Evolutionary conservation across 257 asterid genomes (phyloP).

Genomic region (Solanum boliviense): DNA sequence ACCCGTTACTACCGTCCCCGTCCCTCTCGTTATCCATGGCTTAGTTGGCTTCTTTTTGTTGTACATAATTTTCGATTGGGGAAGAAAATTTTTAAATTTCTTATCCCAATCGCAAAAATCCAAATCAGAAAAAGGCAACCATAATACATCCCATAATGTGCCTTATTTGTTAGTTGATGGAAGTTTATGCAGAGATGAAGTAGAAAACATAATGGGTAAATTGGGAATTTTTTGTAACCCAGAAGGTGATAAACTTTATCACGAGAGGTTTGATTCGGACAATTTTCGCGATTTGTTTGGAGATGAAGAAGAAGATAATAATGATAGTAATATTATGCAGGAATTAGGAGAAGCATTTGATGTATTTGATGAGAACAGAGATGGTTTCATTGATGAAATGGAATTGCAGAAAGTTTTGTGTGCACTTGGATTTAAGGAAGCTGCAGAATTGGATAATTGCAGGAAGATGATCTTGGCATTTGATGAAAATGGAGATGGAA

Average conservation of each 20-base stretch:
- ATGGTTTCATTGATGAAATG: conserved; percentile 15
- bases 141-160: background rate
- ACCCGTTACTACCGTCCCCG: background rate
- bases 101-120: background rate
- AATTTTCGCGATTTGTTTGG: conserved; percentile 2
- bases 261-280: background rate
- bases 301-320: background rate
- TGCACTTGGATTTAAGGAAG: conserved; percentile 10
- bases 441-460: conserved; percentile 9
- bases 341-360: conserved; percentile 9
- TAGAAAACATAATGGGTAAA: background rate
- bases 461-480: conserved; percentile 7
- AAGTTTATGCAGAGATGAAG: background rate
- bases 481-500: conserved; percentile 19
- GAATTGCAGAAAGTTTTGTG: conserved; percentile 6
- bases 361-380: conserved; percentile 16
- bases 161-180: background rate
- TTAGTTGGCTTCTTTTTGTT: background rate
- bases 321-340: background rate
- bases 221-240: background rate
- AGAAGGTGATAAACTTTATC: background rate
- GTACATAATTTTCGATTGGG: background rate
- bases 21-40: background rate
- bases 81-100: background rate
- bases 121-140: background rate